A percentile compares a stretch with the other conserved stretches of the same genome.
Evolutionary conservation across 805 yeast genomes (phyloP).

Genomic region (Komagataella populi): DNA sequence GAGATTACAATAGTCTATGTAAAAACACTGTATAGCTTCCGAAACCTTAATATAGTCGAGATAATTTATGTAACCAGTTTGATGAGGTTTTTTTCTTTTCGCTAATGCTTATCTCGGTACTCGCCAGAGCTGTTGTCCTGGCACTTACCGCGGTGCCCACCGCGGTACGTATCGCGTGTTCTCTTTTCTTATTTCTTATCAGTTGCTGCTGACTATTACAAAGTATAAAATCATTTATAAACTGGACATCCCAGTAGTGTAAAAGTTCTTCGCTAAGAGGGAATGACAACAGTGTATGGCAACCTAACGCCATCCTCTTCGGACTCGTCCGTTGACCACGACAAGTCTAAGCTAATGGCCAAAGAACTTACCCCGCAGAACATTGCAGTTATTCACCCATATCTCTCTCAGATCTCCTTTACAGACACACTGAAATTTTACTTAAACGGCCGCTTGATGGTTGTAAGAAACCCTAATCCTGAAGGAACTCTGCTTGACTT

Average conservation of each 20-base stretch:
- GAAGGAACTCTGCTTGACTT: conserved; percentile 28
- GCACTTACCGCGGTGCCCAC: not conserved
- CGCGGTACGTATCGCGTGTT: not conserved
- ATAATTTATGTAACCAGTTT: too few species aligned
- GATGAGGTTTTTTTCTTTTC: too few species aligned
- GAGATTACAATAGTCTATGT: conserved; percentile 36
- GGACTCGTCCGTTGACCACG: not conserved
- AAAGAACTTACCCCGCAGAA: conserved; percentile 2
- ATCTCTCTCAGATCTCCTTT: conserved; percentile 13
- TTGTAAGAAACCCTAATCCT: conserved; percentile 25
- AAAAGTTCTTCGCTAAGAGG: not conserved
- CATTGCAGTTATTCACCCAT: conserved; percentile 10
- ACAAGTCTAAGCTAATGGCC: not conserved
- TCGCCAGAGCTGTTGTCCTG: too few species aligned
- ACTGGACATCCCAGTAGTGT: not conserved
- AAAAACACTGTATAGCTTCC: not conserved
- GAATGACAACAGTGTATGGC: not conserved
- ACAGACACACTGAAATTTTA: conserved; percentile 17
- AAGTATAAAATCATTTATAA: not conserved
- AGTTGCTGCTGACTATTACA: not conserved
- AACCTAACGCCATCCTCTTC: not conserved
- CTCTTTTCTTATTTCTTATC: not conserved
- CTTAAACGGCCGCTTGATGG: conserved; percentile 24
- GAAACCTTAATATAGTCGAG: not conserved
- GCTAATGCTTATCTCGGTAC: too few species aligned